These are phyloP conservation scores for Moelleriella libera DNA, from an alignment of 2,329 filamentous ascomycete species.

Conservation along the genomic window DNA sequence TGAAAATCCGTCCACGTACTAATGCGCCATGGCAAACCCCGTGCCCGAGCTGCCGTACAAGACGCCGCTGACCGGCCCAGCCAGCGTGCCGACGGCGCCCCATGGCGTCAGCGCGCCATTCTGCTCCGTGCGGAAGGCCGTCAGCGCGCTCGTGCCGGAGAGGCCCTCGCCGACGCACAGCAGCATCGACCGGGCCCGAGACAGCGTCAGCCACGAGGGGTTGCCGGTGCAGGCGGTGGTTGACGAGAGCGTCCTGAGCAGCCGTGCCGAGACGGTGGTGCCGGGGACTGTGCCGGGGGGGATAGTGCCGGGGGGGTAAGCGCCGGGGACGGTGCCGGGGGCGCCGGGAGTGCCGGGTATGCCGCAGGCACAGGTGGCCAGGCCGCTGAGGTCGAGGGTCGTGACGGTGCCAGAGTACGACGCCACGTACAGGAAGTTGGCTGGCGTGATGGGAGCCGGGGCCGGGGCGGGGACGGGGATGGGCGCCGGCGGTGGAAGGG, in stretches of 20 bases:
- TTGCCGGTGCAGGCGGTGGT: conserved; percentile 34
- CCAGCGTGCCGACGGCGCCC: conserved; percentile 16
- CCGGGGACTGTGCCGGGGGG: too few species aligned
- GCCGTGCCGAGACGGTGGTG: background rate
- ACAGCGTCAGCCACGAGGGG: conserved; percentile 47
- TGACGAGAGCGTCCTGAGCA: conserved; percentile 26
- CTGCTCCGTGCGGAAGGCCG: conserved; percentile 9
- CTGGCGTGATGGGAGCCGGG: too few species aligned
- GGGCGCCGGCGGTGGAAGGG: too few species aligned
- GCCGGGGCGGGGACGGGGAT: too few species aligned
- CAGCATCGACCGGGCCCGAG: conserved; percentile 31
- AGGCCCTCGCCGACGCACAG: conserved; percentile 49
- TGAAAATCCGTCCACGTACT: conserved; percentile 19
- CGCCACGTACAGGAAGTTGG: too few species aligned
- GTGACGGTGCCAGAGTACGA: too few species aligned
- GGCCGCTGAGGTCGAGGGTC: too few species aligned
- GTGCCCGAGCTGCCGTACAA: conserved; percentile 26
- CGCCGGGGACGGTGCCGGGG: too few species aligned
- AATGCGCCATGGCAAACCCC: conserved; percentile 29
- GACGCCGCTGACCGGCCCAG: conserved; percentile 28
- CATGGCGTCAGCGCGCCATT: conserved; percentile 31
- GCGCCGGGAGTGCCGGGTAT: too few species aligned
- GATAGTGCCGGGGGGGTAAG: too few species aligned
- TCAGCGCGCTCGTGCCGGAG: background rate
- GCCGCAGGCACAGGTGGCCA: too few species aligned